Percentiles rank a stretch among this genome's conserved stretches.
phyloP scores from a whole-genome alignment of 2,329 filamentous ascomycete species.

The Xylaria sp. region DNA sequence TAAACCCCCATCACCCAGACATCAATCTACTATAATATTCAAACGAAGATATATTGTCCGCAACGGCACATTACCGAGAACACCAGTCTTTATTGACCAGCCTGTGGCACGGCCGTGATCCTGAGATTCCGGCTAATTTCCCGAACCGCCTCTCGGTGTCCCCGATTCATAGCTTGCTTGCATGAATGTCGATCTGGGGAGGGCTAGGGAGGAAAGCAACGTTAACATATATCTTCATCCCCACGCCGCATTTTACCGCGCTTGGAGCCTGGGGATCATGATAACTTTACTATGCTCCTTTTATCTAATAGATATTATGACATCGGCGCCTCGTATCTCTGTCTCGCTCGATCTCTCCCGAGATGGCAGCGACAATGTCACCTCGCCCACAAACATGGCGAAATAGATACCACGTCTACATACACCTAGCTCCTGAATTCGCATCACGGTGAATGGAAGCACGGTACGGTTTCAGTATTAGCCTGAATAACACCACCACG shows the following conservation, averaged over 20 bases:
- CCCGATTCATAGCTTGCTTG: not conserved
- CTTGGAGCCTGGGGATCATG: constrained; percentile 8
- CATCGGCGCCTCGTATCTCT: not conserved
- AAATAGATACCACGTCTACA: not conserved
- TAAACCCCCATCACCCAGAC: too few species aligned
- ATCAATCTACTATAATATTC: not conserved
- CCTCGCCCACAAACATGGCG: not conserved
- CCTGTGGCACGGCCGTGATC: constrained; percentile 2
- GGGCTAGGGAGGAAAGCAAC: not conserved
- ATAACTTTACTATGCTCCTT: not conserved
- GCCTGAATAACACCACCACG: constrained; percentile 6
- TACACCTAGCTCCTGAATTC: not conserved
- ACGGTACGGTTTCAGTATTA: not conserved
- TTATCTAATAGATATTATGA: not conserved
- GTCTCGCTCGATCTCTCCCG: too few species aligned
- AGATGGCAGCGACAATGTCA: not conserved
- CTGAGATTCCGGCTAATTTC: constrained; percentile 12
- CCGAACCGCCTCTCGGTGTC: constrained; percentile 1
- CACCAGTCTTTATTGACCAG: not conserved
- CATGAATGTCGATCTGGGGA: constrained; percentile 2
- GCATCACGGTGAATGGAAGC: not conserved
- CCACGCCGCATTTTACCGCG: constrained; percentile 21
- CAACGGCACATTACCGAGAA: not conserved
- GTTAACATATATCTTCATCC: not conserved
- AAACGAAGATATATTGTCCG: not conserved